Percentiles rank a stretch among this genome's conserved stretches.
Evolutionary conservation across 177 flowering plant genomes (phyloP).

Genomic region (Vitis hybrid): DNA sequence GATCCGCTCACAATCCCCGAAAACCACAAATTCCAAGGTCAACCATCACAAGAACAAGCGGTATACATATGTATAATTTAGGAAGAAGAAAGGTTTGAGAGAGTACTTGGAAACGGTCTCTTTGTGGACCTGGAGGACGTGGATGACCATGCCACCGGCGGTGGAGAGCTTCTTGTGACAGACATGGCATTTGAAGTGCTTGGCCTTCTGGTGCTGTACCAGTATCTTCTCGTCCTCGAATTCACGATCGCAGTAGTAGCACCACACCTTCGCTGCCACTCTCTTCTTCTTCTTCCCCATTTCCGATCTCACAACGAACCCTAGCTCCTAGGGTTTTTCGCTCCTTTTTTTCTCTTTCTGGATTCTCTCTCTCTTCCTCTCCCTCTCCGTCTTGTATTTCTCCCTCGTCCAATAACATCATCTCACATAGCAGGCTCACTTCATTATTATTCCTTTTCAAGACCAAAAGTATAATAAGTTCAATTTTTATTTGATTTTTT

Average conservation of each 20-base stretch:
- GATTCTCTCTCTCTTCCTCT: not conserved
- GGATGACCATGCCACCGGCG: constrained; percentile 92
- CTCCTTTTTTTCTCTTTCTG: not conserved
- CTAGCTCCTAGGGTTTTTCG: not conserved
- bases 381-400: not conserved
- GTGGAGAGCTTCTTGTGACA: constrained; percentile 98
- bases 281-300: constrained; percentile 99
- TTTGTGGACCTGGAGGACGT: constrained; percentile 92
- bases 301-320: not conserved
- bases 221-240: constrained; percentile 94
- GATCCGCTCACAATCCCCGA: no score
- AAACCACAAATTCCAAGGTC: no score
- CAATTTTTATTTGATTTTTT: no score
- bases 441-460: no score
- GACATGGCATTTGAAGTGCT: constrained; percentile 92
- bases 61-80: no score
- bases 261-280: constrained; percentile 65
- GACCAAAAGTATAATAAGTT: no score
- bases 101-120: constrained; percentile 76
- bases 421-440: no score
- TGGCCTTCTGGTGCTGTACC: constrained; percentile 96
- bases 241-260: constrained; percentile 93
- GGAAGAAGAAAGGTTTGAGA: not conserved
- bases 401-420: no score
- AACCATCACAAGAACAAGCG: no score